Percentiles rank a stretch among this genome's conserved stretches.
Evolutionary conservation across 176 grass and related monocot species (phyloP).

Genomic region (Hyparrhenia diplandra): DNA sequence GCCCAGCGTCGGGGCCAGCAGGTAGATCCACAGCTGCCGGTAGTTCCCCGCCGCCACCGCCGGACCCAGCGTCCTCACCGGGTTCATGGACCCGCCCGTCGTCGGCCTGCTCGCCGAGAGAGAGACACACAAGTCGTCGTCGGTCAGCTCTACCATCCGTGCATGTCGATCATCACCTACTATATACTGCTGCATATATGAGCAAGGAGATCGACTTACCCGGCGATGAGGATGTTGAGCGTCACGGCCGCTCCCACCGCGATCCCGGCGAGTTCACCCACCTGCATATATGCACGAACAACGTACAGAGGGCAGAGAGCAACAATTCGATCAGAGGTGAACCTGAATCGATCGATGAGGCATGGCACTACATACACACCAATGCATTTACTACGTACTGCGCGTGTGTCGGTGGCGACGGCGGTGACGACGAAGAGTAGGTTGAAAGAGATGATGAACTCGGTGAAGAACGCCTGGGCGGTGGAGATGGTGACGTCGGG

Average conservation of each 20-base stretch:
- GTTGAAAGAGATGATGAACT: constrained; percentile 98
- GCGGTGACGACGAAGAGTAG: constrained; percentile 97
- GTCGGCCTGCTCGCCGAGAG: constrained; percentile 41
- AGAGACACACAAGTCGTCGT: neutral
- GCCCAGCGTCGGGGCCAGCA: constrained; percentile 77
- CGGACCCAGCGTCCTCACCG: constrained; percentile 88
- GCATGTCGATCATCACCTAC: neutral
- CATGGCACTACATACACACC: too few relatives aligned
- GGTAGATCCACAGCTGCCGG: constrained; percentile 92
- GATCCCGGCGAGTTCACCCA: constrained; percentile 84
- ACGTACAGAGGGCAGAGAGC: too few relatives aligned
- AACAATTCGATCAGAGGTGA: too few relatives aligned
- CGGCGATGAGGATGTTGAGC: constrained; percentile 92
- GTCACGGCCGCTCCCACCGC: constrained; percentile 77
- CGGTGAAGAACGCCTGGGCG: constrained; percentile 89
- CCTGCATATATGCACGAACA: too few relatives aligned
- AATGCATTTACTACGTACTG: too few relatives aligned
- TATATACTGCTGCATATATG: neutral
- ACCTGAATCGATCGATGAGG: too few relatives aligned
- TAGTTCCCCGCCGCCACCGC: constrained; percentile 93
- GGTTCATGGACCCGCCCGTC: constrained; percentile 95
- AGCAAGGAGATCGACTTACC: constrained; percentile 35
- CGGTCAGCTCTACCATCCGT: neutral
- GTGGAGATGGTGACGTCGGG: constrained; percentile 68
- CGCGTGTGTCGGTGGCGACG: constrained; percentile 89